phyloP scores from a whole-genome alignment of 1,284 basidiomycete species.

The Ganoderma sp. region DNA sequence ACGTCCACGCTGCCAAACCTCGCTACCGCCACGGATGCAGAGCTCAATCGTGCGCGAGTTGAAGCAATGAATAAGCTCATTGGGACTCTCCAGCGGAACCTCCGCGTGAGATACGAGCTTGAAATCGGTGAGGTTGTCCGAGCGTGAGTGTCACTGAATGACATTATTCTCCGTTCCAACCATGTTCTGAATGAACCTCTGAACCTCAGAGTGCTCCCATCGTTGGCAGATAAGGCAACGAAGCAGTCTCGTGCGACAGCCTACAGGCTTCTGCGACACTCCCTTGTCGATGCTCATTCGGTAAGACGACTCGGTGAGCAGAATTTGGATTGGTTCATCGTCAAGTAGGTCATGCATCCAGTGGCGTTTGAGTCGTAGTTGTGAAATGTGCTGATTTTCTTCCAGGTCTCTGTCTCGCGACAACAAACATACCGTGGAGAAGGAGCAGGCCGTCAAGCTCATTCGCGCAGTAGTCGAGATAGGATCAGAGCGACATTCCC shows the following conservation, averaged over 20 bases:
- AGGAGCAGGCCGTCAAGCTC: conserved; percentile 94
- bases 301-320: conserved; percentile 63
- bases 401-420: conserved; percentile 84
- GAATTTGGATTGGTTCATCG: conserved; percentile 87
- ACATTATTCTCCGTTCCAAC: background rate
- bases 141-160: conserved; percentile 64
- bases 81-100: conserved; percentile 71
- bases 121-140: conserved; percentile 73
- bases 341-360: conserved; percentile 60
- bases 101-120: conserved; percentile 81
- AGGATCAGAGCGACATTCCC: conserved; percentile 61
- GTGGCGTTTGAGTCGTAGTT: no score
- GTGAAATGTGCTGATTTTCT: background rate
- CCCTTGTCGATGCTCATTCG: conserved; percentile 73
- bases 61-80: conserved; percentile 74
- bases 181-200: conserved; percentile 13
- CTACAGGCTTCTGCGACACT: conserved; percentile 87
- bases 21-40: conserved; percentile 47
- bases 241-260: conserved; percentile 82
- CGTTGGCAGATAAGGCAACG: conserved; percentile 76
- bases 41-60: conserved; percentile 61
- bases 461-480: conserved; percentile 85
- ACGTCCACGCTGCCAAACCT: conserved; percentile 45
- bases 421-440: conserved; percentile 83
- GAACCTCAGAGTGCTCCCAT: conserved; percentile 68